These are phyloP conservation scores for Fusarium coicis DNA, from an alignment of 2,329 filamentous ascomycete genomes.

Conservation along the genomic window DNA sequence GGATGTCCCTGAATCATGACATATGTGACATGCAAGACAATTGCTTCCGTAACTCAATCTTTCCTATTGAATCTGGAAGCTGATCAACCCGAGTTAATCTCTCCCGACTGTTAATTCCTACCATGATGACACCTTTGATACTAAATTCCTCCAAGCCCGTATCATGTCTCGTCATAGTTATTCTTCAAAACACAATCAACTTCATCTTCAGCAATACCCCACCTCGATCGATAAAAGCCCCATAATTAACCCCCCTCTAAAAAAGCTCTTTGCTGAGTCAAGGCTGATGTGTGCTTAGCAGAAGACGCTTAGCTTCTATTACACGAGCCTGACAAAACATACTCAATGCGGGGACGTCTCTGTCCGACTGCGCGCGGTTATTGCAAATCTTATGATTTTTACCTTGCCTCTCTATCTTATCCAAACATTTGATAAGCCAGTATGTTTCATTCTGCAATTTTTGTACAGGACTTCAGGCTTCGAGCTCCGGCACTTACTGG, in stretches of 20 bases:
- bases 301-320: conserved; percentile 36
- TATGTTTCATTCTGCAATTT: background rate
- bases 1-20: conserved; percentile 12
- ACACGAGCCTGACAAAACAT: conserved; percentile 48
- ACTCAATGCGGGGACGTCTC: conserved; percentile 11
- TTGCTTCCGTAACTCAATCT: background rate
- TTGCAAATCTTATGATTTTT: conserved; percentile 5
- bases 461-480: background rate
- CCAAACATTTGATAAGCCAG: conserved; percentile 40
- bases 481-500: background rate
- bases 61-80: background rate
- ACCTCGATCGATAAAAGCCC: conserved; percentile 11
- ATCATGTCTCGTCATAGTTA: background rate
- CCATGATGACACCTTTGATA: background rate
- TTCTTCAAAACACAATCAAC: background rate
- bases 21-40: background rate
- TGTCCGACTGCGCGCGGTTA: conserved; percentile 31
- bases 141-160: background rate
- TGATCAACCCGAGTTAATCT: background rate
- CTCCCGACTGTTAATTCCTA: background rate
- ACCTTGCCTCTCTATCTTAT: conserved; percentile 33
- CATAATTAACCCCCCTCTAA: background rate
- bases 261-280: conserved; percentile 30
- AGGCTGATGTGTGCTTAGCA: conserved; percentile 35
- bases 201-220: background rate